Conservation (phyloP, 176 grass and related monocot genomes). For the Musa schizocarpa region DNA sequence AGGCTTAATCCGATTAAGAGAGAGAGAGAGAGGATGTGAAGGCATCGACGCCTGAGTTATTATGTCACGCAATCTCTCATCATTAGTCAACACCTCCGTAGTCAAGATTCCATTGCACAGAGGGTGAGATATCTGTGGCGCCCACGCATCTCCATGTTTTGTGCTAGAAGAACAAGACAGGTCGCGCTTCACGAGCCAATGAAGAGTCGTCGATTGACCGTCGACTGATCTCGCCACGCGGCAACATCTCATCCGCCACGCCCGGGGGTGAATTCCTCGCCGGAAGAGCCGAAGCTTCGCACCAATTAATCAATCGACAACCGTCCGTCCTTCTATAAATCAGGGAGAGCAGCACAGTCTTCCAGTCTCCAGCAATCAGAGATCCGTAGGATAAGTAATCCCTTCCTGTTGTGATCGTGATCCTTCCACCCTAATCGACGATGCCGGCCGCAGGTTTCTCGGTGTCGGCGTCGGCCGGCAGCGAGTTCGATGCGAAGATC, state of each 20-base stretch:
- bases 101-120: no score
- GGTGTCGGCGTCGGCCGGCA: conserved; percentile 41
- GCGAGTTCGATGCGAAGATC: conserved; percentile 89
- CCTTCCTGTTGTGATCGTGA: neutral
- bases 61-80: no score
- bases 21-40: no score
- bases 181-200: no score
- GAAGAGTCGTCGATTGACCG: neutral
- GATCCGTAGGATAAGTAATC: neutral
- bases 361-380: no score
- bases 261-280: neutral
- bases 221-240: neutral
- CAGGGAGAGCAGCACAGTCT: neutral
- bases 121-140: no score
- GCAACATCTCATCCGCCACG: neutral
- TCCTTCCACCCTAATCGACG: neutral
- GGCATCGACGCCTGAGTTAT: no score
- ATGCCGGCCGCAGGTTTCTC: conserved; percentile 77
- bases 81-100: no score
- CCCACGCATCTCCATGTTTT: no score
- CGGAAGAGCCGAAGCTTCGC: neutral
- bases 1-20: no score
- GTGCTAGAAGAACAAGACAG: no score
- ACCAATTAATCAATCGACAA: neutral
- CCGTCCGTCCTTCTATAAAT: neutral